Evolutionary conservation across 2,329 filamentous ascomycete species (phyloP).

Genomic region (Ascocoryne sarcoides): DNA sequence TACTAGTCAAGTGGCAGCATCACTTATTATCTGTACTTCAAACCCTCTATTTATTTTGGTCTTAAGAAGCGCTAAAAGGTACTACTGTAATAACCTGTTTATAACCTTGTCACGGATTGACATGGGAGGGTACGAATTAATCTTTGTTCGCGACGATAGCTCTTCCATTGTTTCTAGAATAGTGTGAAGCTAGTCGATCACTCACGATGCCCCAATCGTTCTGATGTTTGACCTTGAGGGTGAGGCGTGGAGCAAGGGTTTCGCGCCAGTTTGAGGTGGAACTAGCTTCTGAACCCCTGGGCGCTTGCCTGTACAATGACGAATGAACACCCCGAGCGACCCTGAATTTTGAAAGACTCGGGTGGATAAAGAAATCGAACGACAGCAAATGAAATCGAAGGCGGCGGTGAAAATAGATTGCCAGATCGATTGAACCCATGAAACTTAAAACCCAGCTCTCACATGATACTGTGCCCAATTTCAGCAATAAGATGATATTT

Average conservation of each 20-base stretch:
- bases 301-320: not conserved
- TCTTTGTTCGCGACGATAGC: too few relatives aligned
- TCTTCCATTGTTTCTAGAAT: not conserved
- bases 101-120: not conserved
- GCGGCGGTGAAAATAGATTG: not conserved
- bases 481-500: too few relatives aligned
- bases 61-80: not conserved
- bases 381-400: not conserved
- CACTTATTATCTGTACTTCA: not conserved
- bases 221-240: conserved; percentile 1
- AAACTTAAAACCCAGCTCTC: not conserved
- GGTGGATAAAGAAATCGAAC: not conserved
- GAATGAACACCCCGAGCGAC: not conserved
- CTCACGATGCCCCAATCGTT: not conserved
- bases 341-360: not conserved
- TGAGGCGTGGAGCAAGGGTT: conserved; percentile 2
- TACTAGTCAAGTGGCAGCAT: not conserved
- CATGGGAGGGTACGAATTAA: too few relatives aligned
- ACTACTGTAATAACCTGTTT: too few relatives aligned
- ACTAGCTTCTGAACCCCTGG: not conserved
- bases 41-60: not conserved
- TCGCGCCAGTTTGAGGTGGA: not conserved
- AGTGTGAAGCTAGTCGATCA: conserved; percentile 1
- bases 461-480: not conserved
- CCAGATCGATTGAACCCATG: not conserved